Evolutionary conservation across 768 basidiomycete genomes (phyloP).

Genomic region (Trametes sanguinea): DNA sequence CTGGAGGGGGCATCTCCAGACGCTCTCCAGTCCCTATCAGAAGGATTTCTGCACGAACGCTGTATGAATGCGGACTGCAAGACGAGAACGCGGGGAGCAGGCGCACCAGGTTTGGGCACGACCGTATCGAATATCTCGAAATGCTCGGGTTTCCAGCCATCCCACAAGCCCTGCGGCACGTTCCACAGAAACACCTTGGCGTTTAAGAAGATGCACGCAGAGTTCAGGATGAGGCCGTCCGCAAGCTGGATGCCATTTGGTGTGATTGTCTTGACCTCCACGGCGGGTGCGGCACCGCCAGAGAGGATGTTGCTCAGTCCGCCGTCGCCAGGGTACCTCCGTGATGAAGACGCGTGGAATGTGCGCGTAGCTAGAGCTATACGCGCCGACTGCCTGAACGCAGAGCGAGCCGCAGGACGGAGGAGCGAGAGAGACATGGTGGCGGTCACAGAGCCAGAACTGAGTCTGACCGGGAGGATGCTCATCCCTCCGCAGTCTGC

Average conservation of each 20-base stretch:
- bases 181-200: conserved; percentile 92
- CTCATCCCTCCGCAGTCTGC: background rate
- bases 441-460: background rate
- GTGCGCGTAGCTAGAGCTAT: background rate
- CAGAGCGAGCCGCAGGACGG: conserved; percentile 14
- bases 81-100: background rate
- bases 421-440: conserved; percentile 14
- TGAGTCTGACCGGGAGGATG: background rate
- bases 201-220: conserved; percentile 81
- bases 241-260: conserved; percentile 63
- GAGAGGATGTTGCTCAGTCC: conserved; percentile 72
- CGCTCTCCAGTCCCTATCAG: conserved; percentile 84
- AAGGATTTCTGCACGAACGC: conserved; percentile 67
- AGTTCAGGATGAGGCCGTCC: conserved; percentile 79
- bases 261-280: conserved; percentile 70
- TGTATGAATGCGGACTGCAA: background rate
- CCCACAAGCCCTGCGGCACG: conserved; percentile 63
- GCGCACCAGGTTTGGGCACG: conserved; percentile 82
- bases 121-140: conserved; percentile 83
- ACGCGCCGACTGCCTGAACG: conserved; percentile 5
- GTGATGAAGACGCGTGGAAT: conserved; percentile 1
- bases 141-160: conserved; percentile 70
- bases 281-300: conserved; percentile 64
- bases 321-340: conserved; percentile 6
- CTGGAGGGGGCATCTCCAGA: conserved; percentile 68